Percentiles rank a stretch among this genome's conserved stretches.
phyloP scores from a whole-genome alignment of 345 rosid species.

The Ceriops tagal region DNA sequence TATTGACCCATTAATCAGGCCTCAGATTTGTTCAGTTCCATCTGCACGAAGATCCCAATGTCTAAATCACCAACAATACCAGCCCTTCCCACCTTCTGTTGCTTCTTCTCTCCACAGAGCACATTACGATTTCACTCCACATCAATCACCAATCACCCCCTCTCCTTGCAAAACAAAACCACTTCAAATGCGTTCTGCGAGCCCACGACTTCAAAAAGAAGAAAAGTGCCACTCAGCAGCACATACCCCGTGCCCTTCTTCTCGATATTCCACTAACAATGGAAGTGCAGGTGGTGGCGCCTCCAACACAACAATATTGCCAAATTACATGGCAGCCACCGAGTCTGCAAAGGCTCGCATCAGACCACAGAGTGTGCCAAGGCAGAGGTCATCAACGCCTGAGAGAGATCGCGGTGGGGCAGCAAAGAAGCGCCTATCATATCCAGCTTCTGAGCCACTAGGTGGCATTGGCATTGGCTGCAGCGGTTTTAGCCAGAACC shows the following conservation, averaged over 20 bases:
- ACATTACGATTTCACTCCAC: no score
- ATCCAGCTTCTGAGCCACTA: conserved; percentile 41
- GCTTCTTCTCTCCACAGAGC: conserved; percentile 24
- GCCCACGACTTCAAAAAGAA: conserved; percentile 46
- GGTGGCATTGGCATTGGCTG: neutral
- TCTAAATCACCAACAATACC: conserved; percentile 19
- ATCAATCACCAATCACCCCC: no score
- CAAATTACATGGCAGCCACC: conserved; percentile 31
- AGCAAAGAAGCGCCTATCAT: conserved; percentile 66
- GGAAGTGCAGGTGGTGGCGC: no score
- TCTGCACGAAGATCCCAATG: conserved; percentile 8
- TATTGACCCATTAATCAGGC: conserved; percentile 34
- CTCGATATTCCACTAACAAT: neutral
- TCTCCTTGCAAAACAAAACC: conserved; percentile 20
- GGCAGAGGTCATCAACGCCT: conserved; percentile 58
- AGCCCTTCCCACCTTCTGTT: conserved; percentile 12
- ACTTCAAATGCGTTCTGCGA: conserved; percentile 55
- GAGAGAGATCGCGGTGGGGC: conserved; percentile 19
- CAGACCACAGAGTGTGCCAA: conserved; percentile 63
- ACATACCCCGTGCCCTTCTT: conserved; percentile 9
- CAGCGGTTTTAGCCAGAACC: conserved; percentile 32
- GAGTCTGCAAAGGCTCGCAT: conserved; percentile 27
- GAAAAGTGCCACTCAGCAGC: conserved; percentile 10
- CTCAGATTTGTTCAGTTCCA: conserved; percentile 13
- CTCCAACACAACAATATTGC: conserved; percentile 2